Evolutionary conservation across 495 filamentous ascomycete species (phyloP).

Genomic region (Penicillium chermesinum): DNA sequence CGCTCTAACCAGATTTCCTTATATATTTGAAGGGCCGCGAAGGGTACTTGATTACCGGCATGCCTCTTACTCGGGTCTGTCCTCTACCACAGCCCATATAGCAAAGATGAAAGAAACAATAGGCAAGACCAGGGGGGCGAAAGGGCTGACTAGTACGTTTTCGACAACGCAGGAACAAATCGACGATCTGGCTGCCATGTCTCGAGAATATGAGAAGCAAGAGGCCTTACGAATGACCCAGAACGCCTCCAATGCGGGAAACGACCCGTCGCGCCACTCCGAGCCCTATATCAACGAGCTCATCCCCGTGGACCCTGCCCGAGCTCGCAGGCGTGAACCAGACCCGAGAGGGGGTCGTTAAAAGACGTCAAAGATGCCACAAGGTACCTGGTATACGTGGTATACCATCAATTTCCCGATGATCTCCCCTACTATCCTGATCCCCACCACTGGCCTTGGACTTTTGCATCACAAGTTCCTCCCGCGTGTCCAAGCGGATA

Average conservation of each 20-base stretch:
- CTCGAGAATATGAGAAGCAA: constrained; percentile 48
- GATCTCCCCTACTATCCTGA: constrained; percentile 1
- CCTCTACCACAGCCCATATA: constrained; percentile 1
- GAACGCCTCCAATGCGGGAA: constrained; percentile 3
- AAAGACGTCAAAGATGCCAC: too few species aligned
- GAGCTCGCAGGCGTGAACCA: constrained; percentile 29
- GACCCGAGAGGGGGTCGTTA: constrained; percentile 29
- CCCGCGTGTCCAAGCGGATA: background rate
- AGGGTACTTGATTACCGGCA: constrained; percentile 49
- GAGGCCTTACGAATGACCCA: constrained; percentile 44
- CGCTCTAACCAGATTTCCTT: constrained; percentile 20
- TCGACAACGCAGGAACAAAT: constrained; percentile 42
- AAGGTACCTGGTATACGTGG: too few species aligned
- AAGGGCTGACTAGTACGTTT: constrained; percentile 3
- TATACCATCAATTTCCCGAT: constrained; percentile 1
- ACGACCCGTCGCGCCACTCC: constrained; percentile 14
- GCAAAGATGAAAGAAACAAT: background rate
- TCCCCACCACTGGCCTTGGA: background rate
- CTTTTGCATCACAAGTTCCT: background rate
- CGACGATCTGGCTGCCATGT: constrained; percentile 48
- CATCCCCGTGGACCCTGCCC: constrained; percentile 35
- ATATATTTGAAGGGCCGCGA: constrained; percentile 40
- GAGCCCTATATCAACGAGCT: constrained; percentile 50
- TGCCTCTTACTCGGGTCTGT: constrained; percentile 49
- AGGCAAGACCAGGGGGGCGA: background rate